Conservation (phyloP, 148 eudicot species). For the Persicaria maculosa region DNA sequence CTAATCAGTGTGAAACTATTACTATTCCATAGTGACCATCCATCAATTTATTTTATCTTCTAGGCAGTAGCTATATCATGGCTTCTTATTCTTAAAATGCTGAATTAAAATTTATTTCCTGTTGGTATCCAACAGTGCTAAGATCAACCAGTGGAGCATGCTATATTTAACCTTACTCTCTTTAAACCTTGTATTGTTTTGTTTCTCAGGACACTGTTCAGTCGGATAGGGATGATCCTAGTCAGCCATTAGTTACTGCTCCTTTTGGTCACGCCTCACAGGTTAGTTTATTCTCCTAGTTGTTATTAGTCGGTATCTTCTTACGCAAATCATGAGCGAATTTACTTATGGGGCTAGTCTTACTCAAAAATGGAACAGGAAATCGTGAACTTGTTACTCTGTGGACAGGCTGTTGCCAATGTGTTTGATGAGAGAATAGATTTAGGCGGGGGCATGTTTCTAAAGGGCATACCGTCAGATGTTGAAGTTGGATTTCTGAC, state of each 20-base stretch:
- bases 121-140: too few species aligned
- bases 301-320: neutral
- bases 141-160: too few species aligned
- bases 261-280: constrained; percentile 99
- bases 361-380: constrained; percentile 44
- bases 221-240: constrained; percentile 93
- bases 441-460: constrained; percentile 86
- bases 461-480: constrained; percentile 62
- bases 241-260: constrained; percentile 86
- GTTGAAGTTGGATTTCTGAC: constrained; percentile 96
- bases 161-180: too few species aligned
- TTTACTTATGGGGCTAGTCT: neutral
- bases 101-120: too few species aligned
- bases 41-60: too few species aligned
- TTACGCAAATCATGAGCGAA: neutral
- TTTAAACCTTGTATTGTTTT: neutral
- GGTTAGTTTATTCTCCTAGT: constrained; percentile 30
- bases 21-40: too few species aligned
- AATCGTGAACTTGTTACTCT: constrained; percentile 85
- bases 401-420: constrained; percentile 89
- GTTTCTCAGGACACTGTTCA: constrained; percentile 57
- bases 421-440: constrained; percentile 93
- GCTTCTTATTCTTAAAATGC: too few species aligned
- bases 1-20: too few species aligned
- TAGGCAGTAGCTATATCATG: too few species aligned